These are phyloP conservation scores for Thalassiosira exigua DNA, from an alignment of 352 stramenopile species.

Conservation along the genomic window DNA sequence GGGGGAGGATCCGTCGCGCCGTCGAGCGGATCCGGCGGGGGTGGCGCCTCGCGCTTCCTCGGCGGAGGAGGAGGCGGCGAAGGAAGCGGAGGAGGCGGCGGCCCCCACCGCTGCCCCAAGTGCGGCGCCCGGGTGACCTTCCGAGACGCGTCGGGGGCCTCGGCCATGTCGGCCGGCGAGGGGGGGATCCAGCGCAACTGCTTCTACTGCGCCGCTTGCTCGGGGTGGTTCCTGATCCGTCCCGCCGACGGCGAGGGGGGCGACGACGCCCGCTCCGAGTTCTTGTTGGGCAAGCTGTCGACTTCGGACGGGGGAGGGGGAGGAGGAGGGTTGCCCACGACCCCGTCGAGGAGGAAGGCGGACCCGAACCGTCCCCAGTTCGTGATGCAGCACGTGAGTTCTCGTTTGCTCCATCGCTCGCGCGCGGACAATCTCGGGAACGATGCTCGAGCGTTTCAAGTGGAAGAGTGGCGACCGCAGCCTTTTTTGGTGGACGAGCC, in stretches of 20 bases:
- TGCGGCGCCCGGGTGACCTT: constrained; percentile 75
- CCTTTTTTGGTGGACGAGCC: no score
- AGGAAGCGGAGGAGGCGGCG: constrained; percentile 32
- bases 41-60: not conserved
- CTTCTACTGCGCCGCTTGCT: constrained; percentile 84
- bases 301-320: not conserved
- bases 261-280: constrained; percentile 23
- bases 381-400: constrained; percentile 81
- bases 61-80: constrained; percentile 10
- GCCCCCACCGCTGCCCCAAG: constrained; percentile 69
- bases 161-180: not conserved
- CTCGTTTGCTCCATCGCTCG: no score
- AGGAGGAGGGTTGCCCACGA: constrained; percentile 13
- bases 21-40: not conserved
- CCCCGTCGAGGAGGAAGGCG: constrained; percentile 22
- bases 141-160: constrained; percentile 48
- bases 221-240: constrained; percentile 75
- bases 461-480: no score
- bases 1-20: no score
- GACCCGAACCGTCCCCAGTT: constrained; percentile 46
- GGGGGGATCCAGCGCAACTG: constrained; percentile 62
- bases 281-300: constrained; percentile 32
- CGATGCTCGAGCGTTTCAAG: no score
- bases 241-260: constrained; percentile 1
- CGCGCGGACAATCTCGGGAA: no score